A percentile compares a stretch with the other conserved stretches of the same genome.
These are phyloP conservation scores for Cutaneotrichosporon sp. DNA, from an alignment of 1,284 basidiomycete genomes.

Conservation along the genomic window DNA sequence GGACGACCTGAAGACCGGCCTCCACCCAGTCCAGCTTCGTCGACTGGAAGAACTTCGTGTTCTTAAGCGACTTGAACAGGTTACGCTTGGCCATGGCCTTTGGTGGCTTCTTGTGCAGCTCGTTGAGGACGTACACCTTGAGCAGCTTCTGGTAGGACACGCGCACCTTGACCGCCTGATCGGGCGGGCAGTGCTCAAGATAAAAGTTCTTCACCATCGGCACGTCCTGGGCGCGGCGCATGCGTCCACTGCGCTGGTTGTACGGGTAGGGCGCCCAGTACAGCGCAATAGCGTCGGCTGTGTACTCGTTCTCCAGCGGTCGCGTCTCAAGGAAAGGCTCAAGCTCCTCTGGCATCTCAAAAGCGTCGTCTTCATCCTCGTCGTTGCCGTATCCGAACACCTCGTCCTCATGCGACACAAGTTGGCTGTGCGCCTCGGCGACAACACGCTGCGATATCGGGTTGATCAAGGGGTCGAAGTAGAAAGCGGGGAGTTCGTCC, in stretches of 20 bases:
- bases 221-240: constrained; percentile 89
- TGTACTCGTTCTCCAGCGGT: constrained; percentile 82
- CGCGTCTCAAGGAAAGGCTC: constrained; percentile 78
- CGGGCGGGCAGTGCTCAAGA: constrained; percentile 94
- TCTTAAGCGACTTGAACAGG: constrained; percentile 89
- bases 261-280: constrained; percentile 99
- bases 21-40: constrained; percentile 99
- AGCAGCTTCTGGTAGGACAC: constrained; percentile 99
- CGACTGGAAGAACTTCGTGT: constrained; percentile 99
- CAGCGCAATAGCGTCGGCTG: constrained; percentile 92
- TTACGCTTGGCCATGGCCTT: constrained; percentile 99
- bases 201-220: constrained; percentile 98
- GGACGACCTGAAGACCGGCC: constrained; percentile 94
- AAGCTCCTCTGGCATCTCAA: constrained; percentile 75
- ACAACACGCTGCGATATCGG: constrained; percentile 85
- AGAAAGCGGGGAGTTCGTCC: constrained; percentile 98
- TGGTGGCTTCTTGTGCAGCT: constrained; percentile 78
- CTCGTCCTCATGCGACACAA: constrained; percentile 82
- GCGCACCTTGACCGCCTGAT: constrained; percentile 94
- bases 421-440: constrained; percentile 71
- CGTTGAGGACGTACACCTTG: constrained; percentile 93
- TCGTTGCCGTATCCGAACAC: constrained; percentile 83
- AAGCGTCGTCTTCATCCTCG: constrained; percentile 63
- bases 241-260: constrained; percentile 83
- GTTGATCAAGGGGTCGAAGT: constrained; percentile 98